These are phyloP conservation scores for Zygosaccharomyces pseudorouxii DNA, from an alignment of 805 yeast genomes.

Conservation along the genomic window DNA sequence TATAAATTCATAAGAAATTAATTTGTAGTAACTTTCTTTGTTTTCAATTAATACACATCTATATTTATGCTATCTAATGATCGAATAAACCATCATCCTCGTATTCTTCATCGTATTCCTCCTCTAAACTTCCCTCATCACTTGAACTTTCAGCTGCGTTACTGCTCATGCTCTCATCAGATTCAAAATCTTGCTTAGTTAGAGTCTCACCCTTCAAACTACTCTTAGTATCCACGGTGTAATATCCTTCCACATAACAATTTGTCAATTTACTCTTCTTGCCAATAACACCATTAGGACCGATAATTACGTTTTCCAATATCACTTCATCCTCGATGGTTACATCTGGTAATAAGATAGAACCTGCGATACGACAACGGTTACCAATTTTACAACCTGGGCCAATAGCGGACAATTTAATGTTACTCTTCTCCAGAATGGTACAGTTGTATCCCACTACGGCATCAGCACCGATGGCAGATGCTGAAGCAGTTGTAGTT, in stretches of 20 bases:
- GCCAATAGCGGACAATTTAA: constrained; percentile 83
- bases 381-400: constrained; percentile 71
- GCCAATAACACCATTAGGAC: constrained; percentile 59
- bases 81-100: constrained; percentile 65
- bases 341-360: constrained; percentile 69
- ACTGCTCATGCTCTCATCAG: constrained; percentile 25
- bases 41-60: neutral
- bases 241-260: constrained; percentile 82
- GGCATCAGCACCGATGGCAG: constrained; percentile 85
- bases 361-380: constrained; percentile 83
- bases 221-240: constrained; percentile 54
- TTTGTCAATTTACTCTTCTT: constrained; percentile 62
- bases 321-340: constrained; percentile 69
- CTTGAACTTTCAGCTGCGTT: constrained; percentile 34
- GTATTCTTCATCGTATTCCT: constrained; percentile 36
- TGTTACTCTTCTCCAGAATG: constrained; percentile 77
- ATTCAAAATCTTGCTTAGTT: constrained; percentile 33
- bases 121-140: constrained; percentile 29
- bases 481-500: constrained; percentile 34
- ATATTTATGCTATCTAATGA: constrained; percentile 19
- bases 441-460: constrained; percentile 62
- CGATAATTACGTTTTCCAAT: constrained; percentile 82
- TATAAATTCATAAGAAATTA: constrained; percentile 4
- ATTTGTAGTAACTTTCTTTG: neutral
- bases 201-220: constrained; percentile 56